Percentiles rank a stretch among this genome's conserved stretches.
Evolutionary conservation across 73 alveolate species (phyloP).

Genomic region (Paraurostyla sp.): DNA sequence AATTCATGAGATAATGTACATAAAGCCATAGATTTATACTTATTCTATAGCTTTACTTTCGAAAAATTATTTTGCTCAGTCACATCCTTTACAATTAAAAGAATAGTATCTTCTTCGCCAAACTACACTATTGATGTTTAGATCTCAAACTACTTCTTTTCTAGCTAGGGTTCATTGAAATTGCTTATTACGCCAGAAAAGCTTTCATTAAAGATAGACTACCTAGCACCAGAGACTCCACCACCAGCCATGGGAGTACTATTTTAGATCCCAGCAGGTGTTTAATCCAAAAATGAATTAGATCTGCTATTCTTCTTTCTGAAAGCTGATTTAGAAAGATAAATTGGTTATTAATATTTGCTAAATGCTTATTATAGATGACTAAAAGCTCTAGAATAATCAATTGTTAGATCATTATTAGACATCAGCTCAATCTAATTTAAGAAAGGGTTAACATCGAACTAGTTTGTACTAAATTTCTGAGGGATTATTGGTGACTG

Average conservation of each 20-base stretch:
- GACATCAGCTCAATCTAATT: neutral
- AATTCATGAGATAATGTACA: constrained; percentile 35
- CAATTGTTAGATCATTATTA: neutral
- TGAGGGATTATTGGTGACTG: neutral
- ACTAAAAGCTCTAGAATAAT: neutral
- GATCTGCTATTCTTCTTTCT: neutral
- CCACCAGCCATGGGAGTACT: neutral
- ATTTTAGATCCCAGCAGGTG: neutral
- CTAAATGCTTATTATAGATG: constrained; percentile 24
- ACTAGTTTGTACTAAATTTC: neutral
- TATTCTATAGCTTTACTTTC: neutral
- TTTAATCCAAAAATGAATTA: neutral
- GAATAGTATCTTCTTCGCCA: constrained; percentile 36
- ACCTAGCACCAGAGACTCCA: neutral
- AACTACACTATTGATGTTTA: constrained; percentile 4
- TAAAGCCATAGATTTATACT: constrained; percentile 24
- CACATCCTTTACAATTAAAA: constrained; percentile 1
- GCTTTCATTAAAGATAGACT: neutral
- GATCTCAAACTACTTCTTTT: constrained; percentile 21
- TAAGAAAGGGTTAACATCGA: neutral
- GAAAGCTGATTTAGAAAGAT: constrained; percentile 29
- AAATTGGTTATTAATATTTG: neutral
- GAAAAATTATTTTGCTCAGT: constrained; percentile 7
- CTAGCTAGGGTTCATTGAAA: neutral
- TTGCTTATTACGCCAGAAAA: neutral